Base-by-base conservation (phyloP, 495 filamentous ascomycete species). In the Talaromyces trachyspermus region DNA sequence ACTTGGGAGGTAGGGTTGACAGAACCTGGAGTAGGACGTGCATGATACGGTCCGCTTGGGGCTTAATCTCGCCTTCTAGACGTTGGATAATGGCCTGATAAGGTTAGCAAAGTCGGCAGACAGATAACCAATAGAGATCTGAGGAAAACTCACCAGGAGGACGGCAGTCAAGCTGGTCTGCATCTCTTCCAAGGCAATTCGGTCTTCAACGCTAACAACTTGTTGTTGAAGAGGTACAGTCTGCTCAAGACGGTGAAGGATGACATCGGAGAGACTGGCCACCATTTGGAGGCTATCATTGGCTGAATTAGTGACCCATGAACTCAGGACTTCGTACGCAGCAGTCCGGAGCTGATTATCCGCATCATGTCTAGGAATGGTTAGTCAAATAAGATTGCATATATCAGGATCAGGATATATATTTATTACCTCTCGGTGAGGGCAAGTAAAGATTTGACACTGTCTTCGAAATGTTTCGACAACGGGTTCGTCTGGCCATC, bases 281-380 rank as follows among this genome's bases (percentile, higher is more conserved):
- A 98, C 80, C 55, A 87, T 77, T 11, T 72, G 67, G 43, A 97
- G 73, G 65, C 83, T 92, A 55, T 95, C 89, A 45, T 84, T 84
- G 14, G 90, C 94, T 51, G 90, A 77, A 61, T 89, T 92, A 47
- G 82, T 81, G 40, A 97, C 86, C 56, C 96, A 97, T 0, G 87
- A 81, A 66, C 90, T 95, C 26, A 98, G 76, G 33, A 98, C 92
- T 63, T 98, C 92, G 55, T 98, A 98, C n/a, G 91, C 90, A 39
- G 92, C 94, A 51, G 92, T 97, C 43, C 92, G 86, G n/a, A 97
- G 82, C 57, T 89, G 79, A 52, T 88, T 88, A 54, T 98, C 94
- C n/a, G 80, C 76, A 61, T 89, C 88, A 53, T 75, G 66, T 56
- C 78, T 80, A 6, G 5, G 25, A 10, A 47, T 43, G 38, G 22